Base-by-base conservation (phyloP, 2,329 filamentous ascomycete genomes). In the Ceratocystiopsis sp. region DNA sequence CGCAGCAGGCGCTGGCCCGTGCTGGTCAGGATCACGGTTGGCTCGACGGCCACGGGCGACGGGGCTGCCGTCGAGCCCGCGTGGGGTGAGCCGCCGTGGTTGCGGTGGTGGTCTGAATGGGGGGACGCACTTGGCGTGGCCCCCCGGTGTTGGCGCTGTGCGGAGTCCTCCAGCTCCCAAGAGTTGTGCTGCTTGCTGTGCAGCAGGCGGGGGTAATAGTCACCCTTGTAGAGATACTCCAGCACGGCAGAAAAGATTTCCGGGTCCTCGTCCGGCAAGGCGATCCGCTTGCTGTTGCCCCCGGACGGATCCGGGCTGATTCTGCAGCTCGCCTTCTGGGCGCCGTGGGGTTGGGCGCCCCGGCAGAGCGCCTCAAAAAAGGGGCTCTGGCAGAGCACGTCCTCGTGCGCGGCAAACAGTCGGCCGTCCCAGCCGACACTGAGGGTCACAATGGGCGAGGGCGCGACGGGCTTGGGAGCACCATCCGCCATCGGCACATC, bases 141-240 rank as follows among this genome's bases (percentile, higher is more conserved):
- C 56, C 56, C 42, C 15, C 38, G 38, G 25, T 40, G 38, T 10
- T 44, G 40, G 11, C 62, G 65, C 62, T 69, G 68, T 53, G 54
- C 54, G 66, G 66, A 57, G 61, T 83, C 80, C 73, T 94, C 85
- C 65, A 94, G 83, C 60, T 84, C 78, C 83, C 84, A 94, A 66
- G 80, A 81, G 68, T 84, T 80, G 59, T 77, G 80, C 61, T 79
- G 78, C 71, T 83, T 85, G 73, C 84, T 83, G 62, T 85, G 84
- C 53, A 93, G 59, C 66, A 95, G 71, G 61, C 85, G 83, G 45
- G 87, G 87, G 62, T 83, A 91, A 67, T 93, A 94, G 71, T 93
- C 86, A 52, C 84, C 85, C 69, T 93, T 93, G 79, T 95, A 95
- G 52, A 95, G 77, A 62, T 87, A 95, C 68, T 95, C 87, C 66